phyloP scores from a whole-genome alignment of 257 asterid genomes.

The Gynochthodes officinalis region DNA sequence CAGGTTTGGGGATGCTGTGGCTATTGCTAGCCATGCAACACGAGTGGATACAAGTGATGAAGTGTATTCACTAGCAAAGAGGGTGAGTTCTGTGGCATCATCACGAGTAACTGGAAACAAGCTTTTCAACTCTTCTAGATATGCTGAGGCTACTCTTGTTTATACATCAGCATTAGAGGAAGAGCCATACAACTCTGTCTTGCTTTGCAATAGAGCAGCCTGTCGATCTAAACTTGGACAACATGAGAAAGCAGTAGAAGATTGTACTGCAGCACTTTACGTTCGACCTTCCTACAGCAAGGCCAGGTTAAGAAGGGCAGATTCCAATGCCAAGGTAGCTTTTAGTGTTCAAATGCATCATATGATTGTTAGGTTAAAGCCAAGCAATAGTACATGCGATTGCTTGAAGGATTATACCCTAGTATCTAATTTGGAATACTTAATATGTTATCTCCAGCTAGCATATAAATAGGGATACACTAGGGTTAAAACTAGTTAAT shows the following conservation, averaged over 20 bases:
- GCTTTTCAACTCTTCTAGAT: conserved; percentile 39
- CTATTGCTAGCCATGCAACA: conserved; percentile 38
- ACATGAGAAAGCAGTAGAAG: conserved; percentile 60
- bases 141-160: conserved; percentile 40
- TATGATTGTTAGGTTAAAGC: too few species aligned
- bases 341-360: background rate
- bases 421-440: too few species aligned
- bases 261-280: conserved; percentile 49
- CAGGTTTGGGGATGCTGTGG: conserved; percentile 67
- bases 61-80: conserved; percentile 23
- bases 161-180: conserved; percentile 53
- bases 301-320: conserved; percentile 56
- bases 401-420: too few species aligned
- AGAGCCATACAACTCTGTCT: conserved; percentile 46
- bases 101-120: conserved; percentile 47
- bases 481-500: too few species aligned
- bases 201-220: conserved; percentile 63
- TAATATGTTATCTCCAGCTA: too few species aligned
- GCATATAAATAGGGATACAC: too few species aligned
- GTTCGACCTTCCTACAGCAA: conserved; percentile 52
- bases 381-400: too few species aligned
- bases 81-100: conserved; percentile 28
- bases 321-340: conserved; percentile 50
- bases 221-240: conserved; percentile 47
- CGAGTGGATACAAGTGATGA: conserved; percentile 35